A percentile compares a stretch with the other conserved stretches of the same genome.
Conservation (phyloP, 441 rosid species). For the Bruguiera hainesii region DNA sequence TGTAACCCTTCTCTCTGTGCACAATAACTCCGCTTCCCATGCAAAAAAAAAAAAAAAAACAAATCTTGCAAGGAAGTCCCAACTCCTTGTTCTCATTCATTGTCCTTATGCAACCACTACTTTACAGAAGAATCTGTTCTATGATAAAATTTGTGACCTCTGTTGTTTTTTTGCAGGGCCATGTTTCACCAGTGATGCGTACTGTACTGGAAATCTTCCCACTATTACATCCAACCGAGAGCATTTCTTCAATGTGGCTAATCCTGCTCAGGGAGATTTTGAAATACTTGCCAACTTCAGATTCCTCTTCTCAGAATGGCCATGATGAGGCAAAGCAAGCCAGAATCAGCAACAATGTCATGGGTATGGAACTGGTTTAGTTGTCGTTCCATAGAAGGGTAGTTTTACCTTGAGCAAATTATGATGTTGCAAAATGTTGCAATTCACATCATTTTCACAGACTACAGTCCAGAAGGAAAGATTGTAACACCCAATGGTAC, state of each 20-base stretch:
- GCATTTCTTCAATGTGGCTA: conserved; percentile 87
- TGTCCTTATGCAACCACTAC: not conserved
- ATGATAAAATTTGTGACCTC: conserved; percentile 10
- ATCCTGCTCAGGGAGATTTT: conserved; percentile 66
- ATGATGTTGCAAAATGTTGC: conserved; percentile 27
- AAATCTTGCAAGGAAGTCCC: too few relatives aligned
- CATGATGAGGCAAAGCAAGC: conserved; percentile 52
- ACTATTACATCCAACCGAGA: conserved; percentile 64
- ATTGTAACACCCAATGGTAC: conserved; percentile 40
- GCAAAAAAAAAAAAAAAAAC: too few relatives aligned
- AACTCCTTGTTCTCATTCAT: not conserved
- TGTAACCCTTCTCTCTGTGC: too few relatives aligned
- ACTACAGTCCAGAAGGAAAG: conserved; percentile 27
- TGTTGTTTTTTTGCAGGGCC: conserved; percentile 49
- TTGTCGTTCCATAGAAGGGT: conserved; percentile 16
- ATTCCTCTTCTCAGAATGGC: conserved; percentile 41
- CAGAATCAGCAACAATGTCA: conserved; percentile 34
- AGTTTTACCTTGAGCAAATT: conserved; percentile 16
- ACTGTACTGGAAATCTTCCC: conserved; percentile 81
- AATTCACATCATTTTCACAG: conserved; percentile 32
- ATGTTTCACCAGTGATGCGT: conserved; percentile 78
- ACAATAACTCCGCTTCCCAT: too few relatives aligned
- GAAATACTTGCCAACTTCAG: conserved; percentile 75
- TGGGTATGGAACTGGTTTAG: conserved; percentile 36
- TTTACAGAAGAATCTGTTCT: not conserved